Evolutionary conservation across 805 yeast genomes (phyloP).

Genomic region (Teunomyces gatunensis): DNA sequence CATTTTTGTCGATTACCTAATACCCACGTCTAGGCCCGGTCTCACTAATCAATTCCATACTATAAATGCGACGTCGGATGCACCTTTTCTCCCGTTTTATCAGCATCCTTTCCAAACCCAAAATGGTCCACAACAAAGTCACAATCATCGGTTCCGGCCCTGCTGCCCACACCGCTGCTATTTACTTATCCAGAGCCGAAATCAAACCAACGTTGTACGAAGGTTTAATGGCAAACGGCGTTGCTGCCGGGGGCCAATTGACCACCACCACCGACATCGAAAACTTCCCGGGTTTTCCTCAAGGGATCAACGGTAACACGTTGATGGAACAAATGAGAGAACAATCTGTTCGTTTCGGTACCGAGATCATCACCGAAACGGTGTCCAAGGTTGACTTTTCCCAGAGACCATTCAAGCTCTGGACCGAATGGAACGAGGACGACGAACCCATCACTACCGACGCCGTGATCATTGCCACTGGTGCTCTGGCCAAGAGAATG

Average conservation of each 20-base stretch:
- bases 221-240: slow-evolving; percentile 95
- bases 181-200: slow-evolving; percentile 95
- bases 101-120: neutral
- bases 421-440: slow-evolving; percentile 96
- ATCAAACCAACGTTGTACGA: slow-evolving; percentile 90
- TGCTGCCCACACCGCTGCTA: slow-evolving; percentile 99
- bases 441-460: slow-evolving; percentile 89
- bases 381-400: slow-evolving; percentile 88
- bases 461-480: slow-evolving; percentile 91
- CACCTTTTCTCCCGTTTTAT: neutral
- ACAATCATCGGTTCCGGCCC: slow-evolving; percentile 97
- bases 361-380: slow-evolving; percentile 93
- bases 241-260: slow-evolving; percentile 98
- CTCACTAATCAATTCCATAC: neutral
- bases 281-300: slow-evolving; percentile 98
- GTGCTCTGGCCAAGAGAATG: slow-evolving; percentile 97
- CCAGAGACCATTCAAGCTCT: slow-evolving; percentile 87
- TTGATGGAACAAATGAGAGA: slow-evolving; percentile 93
- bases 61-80: slow-evolving; percentile 3
- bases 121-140: slow-evolving; percentile 81
- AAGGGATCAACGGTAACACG: slow-evolving; percentile 80
- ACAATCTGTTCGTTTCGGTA: slow-evolving; percentile 86
- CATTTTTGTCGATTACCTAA: too few species aligned
- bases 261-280: slow-evolving; percentile 99
- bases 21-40: neutral